Evolutionary conservation across 768 basidiomycete species (phyloP), one percentile per base, ranked within the genome.

Genomic region (Mrakia frigida): DNA sequence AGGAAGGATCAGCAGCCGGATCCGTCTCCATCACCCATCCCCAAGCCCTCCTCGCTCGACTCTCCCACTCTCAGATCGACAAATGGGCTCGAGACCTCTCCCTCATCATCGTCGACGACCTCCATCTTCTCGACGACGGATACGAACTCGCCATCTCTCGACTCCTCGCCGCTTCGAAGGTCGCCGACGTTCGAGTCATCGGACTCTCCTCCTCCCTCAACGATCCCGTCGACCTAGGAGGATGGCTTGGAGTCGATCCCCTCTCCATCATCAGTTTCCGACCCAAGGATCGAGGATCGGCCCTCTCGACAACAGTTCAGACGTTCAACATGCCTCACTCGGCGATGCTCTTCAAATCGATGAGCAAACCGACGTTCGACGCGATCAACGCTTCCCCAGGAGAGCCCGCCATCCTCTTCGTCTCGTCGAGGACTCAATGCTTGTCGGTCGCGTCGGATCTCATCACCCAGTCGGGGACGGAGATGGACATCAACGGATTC

Each of bases 281-380:
- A 9, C 91, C 95, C 2, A 88, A 86, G 60, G 91, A 93, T 80
- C 89, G 95, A 52, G 92, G 93, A 76, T 91, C 93, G 79, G 87
- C 92, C 0, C 84, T 98, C 28, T 85, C 85, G 11, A 87, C 89
- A 41, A 87, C 87, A 25, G 87, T 89, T 18, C 89, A 91, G 74
- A 87, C 92, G 0, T 98, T 96, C 84, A 90, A 89, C 25, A 91
- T 94, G 63, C 88, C 93, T 0, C 89, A 94, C 80, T 97, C 95
- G 6, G 87, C 91, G 0, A 89, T 92, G 0, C 86, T 98, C 28
- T 90, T 94, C 84, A 95, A 94, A 81, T 88, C 90, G 2, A 97
- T 98, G 90, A 88, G 91, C 67, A 95, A 93, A 82, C 94, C 96
- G 4, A 89, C 90, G 2, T 92, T 95, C 83, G 84, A 88, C 14